Base-by-base conservation (phyloP, 129 eudicot genomes). In the Artemisia annua region DNA sequence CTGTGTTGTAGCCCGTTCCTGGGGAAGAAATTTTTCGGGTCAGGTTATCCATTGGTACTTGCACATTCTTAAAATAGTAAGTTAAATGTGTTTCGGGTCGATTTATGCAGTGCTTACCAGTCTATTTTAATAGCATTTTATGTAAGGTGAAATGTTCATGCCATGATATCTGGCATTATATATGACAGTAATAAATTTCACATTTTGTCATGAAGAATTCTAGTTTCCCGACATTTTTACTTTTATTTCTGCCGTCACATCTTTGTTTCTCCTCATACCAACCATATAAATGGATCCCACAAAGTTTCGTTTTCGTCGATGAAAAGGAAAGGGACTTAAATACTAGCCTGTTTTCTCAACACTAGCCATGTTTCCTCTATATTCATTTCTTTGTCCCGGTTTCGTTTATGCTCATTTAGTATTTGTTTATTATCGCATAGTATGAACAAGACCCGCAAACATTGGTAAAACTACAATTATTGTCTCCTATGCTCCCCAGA, bases 1-100 rank as follows among this genome's bases (percentile, higher is more conserved):
- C 99, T 79, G 24, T 95, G 86, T 78, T 95, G 99, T 71, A 95
- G 71, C 17, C 97, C 97, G 57, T 95, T 90, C 99, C 99, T 88
- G 79, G 20, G 20, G 5, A n/a, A 52, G 60, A 19, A 4, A 48
- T 54, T 59, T 28, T 66, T 44, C 19, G 58, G 72, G 16, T 39
- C 64, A 8, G 35, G 17, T 76, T 69, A 70, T 14, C 57, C 81
- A 77, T 26, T 48, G 15, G 28, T 69, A 70, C 56, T 70, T 64
- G 57, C 44, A 51, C 54, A 32, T 32, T 63, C 15, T n/a, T n/a
- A n/a, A n/a, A n/a, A 13, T 49, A 52, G 0, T 24, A 11, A 0
- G 20, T 11, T 4, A 6, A 63, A 2, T 26, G 14, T 12, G 14
- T 63, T 28, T 6, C 22, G 13, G 51, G 16, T 64, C n/a, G 3